Conservation (phyloP, 495 filamentous ascomycete genomes). For the Rhypophila decipiens region DNA sequence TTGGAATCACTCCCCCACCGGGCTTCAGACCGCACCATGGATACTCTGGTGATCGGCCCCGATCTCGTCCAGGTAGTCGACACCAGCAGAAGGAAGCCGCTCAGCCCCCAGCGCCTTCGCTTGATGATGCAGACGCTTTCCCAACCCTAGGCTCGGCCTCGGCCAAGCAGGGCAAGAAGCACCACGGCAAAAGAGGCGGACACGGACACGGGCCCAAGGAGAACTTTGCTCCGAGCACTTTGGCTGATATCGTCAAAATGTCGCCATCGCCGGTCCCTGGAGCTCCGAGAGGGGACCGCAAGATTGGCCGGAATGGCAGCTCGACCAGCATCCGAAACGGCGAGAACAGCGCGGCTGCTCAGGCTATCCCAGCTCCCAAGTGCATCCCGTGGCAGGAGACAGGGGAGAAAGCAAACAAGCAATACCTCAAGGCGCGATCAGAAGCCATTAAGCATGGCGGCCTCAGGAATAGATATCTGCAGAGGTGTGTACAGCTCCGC, state of each 20-base stretch:
- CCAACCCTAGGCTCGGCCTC: constrained; percentile 81
- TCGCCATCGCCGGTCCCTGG: constrained; percentile 65
- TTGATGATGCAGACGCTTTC: constrained; percentile 95
- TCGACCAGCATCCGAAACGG: constrained; percentile 51
- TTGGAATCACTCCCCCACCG: constrained; percentile 53
- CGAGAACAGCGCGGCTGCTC: constrained; percentile 73
- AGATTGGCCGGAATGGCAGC: constrained; percentile 47
- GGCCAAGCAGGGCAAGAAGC: constrained; percentile 75
- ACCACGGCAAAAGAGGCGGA: constrained; percentile 80
- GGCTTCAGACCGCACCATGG: constrained; percentile 49
- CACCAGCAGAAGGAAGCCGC: constrained; percentile 67
- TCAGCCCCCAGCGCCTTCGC: constrained; percentile 58
- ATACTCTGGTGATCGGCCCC: constrained; percentile 56
- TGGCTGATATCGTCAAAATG: constrained; percentile 94
- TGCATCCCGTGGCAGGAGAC: constrained; percentile 98
- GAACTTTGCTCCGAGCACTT: constrained; percentile 61
- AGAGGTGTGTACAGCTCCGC: constrained; percentile 56
- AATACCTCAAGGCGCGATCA: constrained; percentile 87
- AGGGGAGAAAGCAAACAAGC: constrained; percentile 81
- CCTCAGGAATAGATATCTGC: constrained; percentile 92
- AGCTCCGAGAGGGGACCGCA: constrained; percentile 42
- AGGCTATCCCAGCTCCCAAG: constrained; percentile 78
- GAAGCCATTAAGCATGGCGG: constrained; percentile 96
- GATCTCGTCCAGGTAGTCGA: constrained; percentile 81
- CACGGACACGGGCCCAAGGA: constrained; percentile 70